Conservation (phyloP, 768 basidiomycete genomes). For the Leccinum subtestaceum region DNA sequence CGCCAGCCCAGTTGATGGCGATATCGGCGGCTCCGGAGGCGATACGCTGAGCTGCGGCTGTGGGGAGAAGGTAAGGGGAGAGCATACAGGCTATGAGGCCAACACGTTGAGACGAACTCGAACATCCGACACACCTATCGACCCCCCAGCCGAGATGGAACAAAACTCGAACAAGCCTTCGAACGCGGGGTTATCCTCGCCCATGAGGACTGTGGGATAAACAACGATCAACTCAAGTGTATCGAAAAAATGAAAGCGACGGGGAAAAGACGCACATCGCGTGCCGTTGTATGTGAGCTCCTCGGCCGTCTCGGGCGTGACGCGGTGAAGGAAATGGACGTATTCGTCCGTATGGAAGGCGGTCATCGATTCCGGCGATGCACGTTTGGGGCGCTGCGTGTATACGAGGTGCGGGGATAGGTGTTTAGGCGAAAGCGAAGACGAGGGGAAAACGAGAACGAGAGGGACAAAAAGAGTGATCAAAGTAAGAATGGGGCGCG, state of each 20-base stretch:
- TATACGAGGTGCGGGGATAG: background rate
- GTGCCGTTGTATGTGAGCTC: constrained; percentile 82
- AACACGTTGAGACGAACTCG: too few species aligned
- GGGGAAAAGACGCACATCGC: constrained; percentile 56
- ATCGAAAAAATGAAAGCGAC: background rate
- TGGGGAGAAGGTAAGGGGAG: background rate
- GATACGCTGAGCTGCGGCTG: constrained; percentile 79
- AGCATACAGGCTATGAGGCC: background rate
- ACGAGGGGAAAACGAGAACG: background rate
- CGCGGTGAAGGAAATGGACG: constrained; percentile 83
- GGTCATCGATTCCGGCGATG: constrained; percentile 78
- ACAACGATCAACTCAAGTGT: background rate
- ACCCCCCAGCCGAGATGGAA: constrained; percentile 93
- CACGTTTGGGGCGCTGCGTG: constrained; percentile 64
- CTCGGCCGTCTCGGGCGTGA: constrained; percentile 89
- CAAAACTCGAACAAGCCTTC: constrained; percentile 93
- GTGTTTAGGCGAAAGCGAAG: background rate
- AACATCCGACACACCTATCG: constrained; percentile 61
- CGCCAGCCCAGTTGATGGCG: constrained; percentile 96
- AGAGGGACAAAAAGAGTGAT: too few species aligned
- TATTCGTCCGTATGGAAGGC: constrained; percentile 98
- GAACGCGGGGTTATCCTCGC: constrained; percentile 95
- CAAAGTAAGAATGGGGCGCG: background rate
- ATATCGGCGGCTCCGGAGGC: constrained; percentile 76
- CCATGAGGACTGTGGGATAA: constrained; percentile 47